Base-by-base conservation (phyloP, 257 asterid genomes). In the Solanum neorickii region DNA sequence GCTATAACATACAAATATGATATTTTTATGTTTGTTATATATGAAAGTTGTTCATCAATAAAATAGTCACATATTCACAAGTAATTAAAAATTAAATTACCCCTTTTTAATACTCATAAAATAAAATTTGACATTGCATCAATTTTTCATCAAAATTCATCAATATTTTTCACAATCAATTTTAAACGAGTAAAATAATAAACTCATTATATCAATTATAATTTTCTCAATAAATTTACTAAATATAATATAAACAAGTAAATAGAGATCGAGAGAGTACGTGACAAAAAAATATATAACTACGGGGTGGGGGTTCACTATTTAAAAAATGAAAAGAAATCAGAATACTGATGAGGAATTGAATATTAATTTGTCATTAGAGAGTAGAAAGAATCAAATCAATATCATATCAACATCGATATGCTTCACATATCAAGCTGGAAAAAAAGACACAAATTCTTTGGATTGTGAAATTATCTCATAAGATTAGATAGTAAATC, bases 231-330 rank as follows among this genome's bases (percentile, higher is more conserved):
- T 49, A 14, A 18, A 5, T 49, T 49, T 5, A 8, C 0, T 49
- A 49, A 15, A 49, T 14, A 15, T 15, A 49, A 49, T 15, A 15
- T 49, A 0, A 6, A 49, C 9, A 49, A 49, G 21, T 49, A 49
- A 49, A 5, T 49, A 49, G 3, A 20, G 7, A 49, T 2, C 0
- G 6, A 1, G 20, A 7, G 7, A 47, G 56, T 47, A 16, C 0
- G 20, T 47, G 3, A 49, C 9, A 49, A 41, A 7, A 49, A 14
- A 12, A n/a, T 6, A 12, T 41, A 41, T 16, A 23, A 75, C 7
- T 23, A 41, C 13, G 83, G 56, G 62, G 62, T 16, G 62, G 11
- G 21, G 9, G 20, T 1, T 39, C 33, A 75, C 2, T 41, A 76
- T 12, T 76, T 23, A 5, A 76, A 76, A 76, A 76, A 13, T 6